Conservation (phyloP, 163 green algal genomes). For the Chlamydomonas reinhardtii region DNA sequence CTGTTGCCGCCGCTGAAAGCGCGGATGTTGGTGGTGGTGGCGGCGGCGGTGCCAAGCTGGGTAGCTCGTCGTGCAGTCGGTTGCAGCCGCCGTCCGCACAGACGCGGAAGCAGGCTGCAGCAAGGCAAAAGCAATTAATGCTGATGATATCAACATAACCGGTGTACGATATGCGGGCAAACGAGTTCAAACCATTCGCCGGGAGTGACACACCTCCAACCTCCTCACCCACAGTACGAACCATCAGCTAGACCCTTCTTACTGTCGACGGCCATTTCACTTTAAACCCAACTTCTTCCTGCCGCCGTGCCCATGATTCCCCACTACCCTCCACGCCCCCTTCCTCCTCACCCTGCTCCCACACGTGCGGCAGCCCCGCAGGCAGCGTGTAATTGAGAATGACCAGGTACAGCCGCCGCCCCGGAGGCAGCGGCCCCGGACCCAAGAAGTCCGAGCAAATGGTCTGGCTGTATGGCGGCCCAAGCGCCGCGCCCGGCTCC, state of each 20-base stretch:
- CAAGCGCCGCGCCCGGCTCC: background rate
- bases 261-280: no score
- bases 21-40: background rate
- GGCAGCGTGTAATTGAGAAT: constrained; percentile 81
- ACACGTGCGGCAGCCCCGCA: background rate
- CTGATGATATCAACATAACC: no score
- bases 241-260: no score
- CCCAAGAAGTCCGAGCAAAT: constrained; percentile 30
- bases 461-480: constrained; percentile 18
- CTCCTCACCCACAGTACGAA: no score
- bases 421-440: background rate
- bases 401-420: constrained; percentile 57
- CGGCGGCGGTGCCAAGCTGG: constrained; percentile 48
- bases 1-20: background rate
- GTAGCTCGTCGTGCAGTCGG: constrained; percentile 80
- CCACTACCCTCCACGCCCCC: background rate
- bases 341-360: background rate
- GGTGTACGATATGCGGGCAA: no score
- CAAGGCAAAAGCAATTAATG: background rate
- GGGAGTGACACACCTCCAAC: no score
- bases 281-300: no score
- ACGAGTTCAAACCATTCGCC: no score
- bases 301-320: no score
- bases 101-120: constrained; percentile 75
- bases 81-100: constrained; percentile 91